Evolutionary conservation across 345 rosid species (phyloP).

Genomic region (Salix viminalis): DNA sequence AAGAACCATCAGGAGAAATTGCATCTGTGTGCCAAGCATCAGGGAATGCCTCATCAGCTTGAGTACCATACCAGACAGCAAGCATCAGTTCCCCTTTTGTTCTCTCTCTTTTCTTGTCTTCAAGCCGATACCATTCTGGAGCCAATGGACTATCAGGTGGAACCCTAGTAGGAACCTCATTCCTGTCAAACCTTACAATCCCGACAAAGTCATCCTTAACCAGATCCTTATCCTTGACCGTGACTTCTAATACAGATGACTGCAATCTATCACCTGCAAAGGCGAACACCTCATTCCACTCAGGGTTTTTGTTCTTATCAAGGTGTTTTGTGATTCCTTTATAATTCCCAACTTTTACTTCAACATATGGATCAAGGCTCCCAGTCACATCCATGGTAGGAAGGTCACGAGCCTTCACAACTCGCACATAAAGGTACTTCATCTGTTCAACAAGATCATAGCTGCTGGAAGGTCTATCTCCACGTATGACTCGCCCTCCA

Average conservation of each 20-base stretch:
- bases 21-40: slow-evolving; percentile 34
- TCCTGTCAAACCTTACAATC: slow-evolving; percentile 23
- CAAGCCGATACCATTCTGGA: slow-evolving; percentile 31
- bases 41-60: slow-evolving; percentile 33
- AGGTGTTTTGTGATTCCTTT: slow-evolving; percentile 26
- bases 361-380: slow-evolving; percentile 33
- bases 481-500: slow-evolving; percentile 63
- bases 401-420: slow-evolving; percentile 29
- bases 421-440: slow-evolving; percentile 24
- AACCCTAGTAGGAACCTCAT: slow-evolving; percentile 27
- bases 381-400: slow-evolving; percentile 27
- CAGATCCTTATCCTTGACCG: slow-evolving; percentile 27
- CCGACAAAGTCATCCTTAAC: slow-evolving; percentile 29
- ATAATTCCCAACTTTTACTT: slow-evolving; percentile 30
- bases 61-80: slow-evolving; percentile 34
- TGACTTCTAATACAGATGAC: slow-evolving; percentile 27
- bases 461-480: slow-evolving; percentile 21
- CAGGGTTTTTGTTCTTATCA: slow-evolving; percentile 24
- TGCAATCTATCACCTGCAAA: slow-evolving; percentile 29
- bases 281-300: slow-evolving; percentile 34
- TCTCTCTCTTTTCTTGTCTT: slow-evolving; percentile 30
- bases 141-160: slow-evolving; percentile 36
- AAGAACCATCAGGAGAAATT: slow-evolving; percentile 19
- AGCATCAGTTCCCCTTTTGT: slow-evolving; percentile 25
- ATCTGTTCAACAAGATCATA: slow-evolving; percentile 35